Conservation (phyloP, 108 stramenopile species). For the Asterionellopsis glacialis region DNA sequence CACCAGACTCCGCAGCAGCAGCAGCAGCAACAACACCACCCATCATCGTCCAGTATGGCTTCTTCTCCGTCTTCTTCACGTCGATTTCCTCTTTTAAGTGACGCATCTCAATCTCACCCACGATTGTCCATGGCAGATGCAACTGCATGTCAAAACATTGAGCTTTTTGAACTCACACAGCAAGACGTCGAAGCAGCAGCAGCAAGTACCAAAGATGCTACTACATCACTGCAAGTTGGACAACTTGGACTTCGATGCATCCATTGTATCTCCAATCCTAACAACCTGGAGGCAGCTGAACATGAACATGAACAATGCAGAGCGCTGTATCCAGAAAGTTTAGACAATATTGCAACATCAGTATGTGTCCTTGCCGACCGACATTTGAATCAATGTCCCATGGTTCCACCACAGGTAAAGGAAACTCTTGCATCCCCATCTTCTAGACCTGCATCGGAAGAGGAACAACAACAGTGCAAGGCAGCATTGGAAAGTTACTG, state of each 20-base stretch:
- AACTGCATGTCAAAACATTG: slow-evolving; percentile 29
- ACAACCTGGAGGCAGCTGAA: too few species aligned
- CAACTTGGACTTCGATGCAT: slow-evolving; percentile 46
- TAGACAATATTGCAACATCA: slow-evolving; percentile 14
- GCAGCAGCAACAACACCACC: neutral
- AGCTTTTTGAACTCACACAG: slow-evolving; percentile 33
- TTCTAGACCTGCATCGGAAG: slow-evolving; percentile 3
- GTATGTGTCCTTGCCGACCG: slow-evolving; percentile 23
- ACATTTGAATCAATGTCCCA: slow-evolving; percentile 24
- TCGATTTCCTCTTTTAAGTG: slow-evolving; percentile 9
- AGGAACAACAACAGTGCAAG: slow-evolving; percentile 12
- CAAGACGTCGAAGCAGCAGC: too few species aligned
- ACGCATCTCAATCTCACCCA: slow-evolving; percentile 4
- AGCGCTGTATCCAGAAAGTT: slow-evolving; percentile 22
- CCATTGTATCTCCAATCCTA: slow-evolving; percentile 25
- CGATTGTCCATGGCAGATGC: slow-evolving; percentile 14
- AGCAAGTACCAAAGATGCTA: slow-evolving; percentile 14
- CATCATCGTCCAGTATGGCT: neutral
- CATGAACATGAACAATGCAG: too few species aligned
- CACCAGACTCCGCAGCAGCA: neutral
- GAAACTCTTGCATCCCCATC: slow-evolving; percentile 8
- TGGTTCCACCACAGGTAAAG: slow-evolving; percentile 20
- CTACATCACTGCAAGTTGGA: slow-evolving; percentile 1
- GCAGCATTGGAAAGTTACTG: slow-evolving; percentile 35
- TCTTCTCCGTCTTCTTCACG: slow-evolving; percentile 1